Percentiles rank a stretch among this genome's conserved stretches.
phyloP scores from a whole-genome alignment of 345 rosid species.

The Excoecaria cochinchinensis region DNA sequence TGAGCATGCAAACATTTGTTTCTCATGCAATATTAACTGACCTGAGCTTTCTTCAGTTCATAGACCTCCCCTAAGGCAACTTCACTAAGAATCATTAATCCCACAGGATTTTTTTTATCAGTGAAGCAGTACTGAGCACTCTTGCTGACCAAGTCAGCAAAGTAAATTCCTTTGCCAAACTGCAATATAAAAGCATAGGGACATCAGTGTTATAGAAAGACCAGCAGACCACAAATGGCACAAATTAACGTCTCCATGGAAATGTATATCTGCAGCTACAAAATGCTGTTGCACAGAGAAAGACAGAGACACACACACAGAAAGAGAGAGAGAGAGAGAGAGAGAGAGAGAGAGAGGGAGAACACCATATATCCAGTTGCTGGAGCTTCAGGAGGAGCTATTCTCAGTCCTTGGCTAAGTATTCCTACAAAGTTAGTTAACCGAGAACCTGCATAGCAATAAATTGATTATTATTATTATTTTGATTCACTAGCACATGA shows the following conservation, averaged over 20 bases:
- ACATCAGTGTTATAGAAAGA: slow-evolving; percentile 22
- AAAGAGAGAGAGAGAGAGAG: slow-evolving; percentile 12
- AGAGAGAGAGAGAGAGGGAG: slow-evolving; percentile 6
- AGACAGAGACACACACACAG: not conserved
- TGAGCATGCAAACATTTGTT: not conserved
- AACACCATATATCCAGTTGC: slow-evolving; percentile 97
- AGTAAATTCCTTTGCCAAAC: slow-evolving; percentile 97
- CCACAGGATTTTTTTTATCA: slow-evolving; percentile 73
- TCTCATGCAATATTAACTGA: slow-evolving; percentile 30
- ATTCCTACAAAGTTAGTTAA: slow-evolving; percentile 93
- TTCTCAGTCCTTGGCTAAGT: slow-evolving; percentile 92
- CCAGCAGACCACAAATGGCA: not conserved
- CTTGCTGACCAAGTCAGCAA: slow-evolving; percentile 98
- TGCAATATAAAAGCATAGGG: slow-evolving; percentile 31
- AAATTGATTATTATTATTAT: not conserved
- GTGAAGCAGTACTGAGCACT: slow-evolving; percentile 97
- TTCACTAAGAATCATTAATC: slow-evolving; percentile 88
- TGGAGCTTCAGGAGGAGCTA: slow-evolving; percentile 99
- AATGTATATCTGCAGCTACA: not conserved
- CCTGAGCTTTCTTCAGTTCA: slow-evolving; percentile 77
- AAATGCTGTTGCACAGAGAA: not conserved
- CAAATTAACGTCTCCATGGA: not conserved
- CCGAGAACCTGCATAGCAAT: slow-evolving; percentile 66
- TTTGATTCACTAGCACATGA: not conserved
- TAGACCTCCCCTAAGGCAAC: slow-evolving; percentile 83